Base-by-base conservation (phyloP, 805 yeast species). In the Pachysolen tannophilus region DNA sequence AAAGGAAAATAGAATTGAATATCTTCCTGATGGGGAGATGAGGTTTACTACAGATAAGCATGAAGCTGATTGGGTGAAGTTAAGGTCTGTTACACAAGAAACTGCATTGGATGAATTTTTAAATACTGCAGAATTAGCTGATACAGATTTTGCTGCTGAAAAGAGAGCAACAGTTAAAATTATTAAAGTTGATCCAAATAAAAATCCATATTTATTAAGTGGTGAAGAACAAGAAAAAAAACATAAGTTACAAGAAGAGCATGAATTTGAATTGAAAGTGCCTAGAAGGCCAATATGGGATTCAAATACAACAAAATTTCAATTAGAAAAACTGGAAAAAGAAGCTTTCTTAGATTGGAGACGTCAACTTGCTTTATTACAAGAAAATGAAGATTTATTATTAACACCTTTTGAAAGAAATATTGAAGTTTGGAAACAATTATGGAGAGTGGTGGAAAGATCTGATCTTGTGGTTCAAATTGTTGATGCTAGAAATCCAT, bases 331-430 rank as follows among this genome's bases (percentile, higher is more conserved):
- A 53, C 76, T 73, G 46, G 99, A 92, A 61, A 85, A 82, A 49
- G 83, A 85, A 43, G 81, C 97, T 1, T 92, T 92, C 52, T 69
- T 92, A 49, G 81, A 83, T 20, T 92, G 99, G 99, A 76, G 99
- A 63, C 70, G 97, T 53, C 78, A 78, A 33, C 68, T 92, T 42
- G 98, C 98, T 0, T 58, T 69, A 29, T 65, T 92, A 38, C 94
- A 88, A 43, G 95, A 90, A 55, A 72, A 71, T 46, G 76, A 86
- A 44, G 95, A 90, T 56, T 65, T 92, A 49, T 64, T 88, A 40
- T 69, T 92, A 54, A 92, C 98, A 0, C 98, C 98, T 4, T 92
- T 90, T 53, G 98, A 92, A 64, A 77, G 98, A 64, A 92, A 92
- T 56, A 67, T 92, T 44, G 96, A 90, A 67, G 97, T 92, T 39